Conservation (phyloP, 495 filamentous ascomycete genomes). For the Aspergillus baeticus region DNA sequence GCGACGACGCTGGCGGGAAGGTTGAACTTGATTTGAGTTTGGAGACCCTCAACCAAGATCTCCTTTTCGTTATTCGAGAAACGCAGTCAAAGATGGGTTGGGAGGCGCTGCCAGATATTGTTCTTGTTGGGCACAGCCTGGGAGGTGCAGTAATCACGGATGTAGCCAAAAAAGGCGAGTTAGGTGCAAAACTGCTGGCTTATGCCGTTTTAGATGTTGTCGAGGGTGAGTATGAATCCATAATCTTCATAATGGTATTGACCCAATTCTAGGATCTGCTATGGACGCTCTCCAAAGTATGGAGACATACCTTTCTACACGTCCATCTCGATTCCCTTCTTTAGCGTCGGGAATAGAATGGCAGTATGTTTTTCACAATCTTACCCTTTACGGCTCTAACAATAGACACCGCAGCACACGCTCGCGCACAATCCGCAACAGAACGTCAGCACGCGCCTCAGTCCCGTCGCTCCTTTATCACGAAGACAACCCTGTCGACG, state of each 20-base stretch:
- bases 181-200: slow-evolving; percentile 71
- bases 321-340: slow-evolving; percentile 75
- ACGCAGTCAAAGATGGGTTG: slow-evolving; percentile 66
- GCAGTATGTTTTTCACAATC: slow-evolving; percentile 58
- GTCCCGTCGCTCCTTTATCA: slow-evolving; percentile 78
- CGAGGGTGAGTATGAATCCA: slow-evolving; percentile 56
- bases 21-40: slow-evolving; percentile 60
- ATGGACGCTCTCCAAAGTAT: slow-evolving; percentile 96
- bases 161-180: slow-evolving; percentile 61
- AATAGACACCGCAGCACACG: slow-evolving; percentile 51
- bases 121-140: slow-evolving; percentile 91
- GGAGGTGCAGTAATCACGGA: slow-evolving; percentile 94
- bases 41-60: slow-evolving; percentile 68
- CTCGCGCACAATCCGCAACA: slow-evolving; percentile 84
- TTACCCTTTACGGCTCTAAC: slow-evolving; percentile 3
- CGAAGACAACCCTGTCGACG: slow-evolving; percentile 34
- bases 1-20: slow-evolving; percentile 24
- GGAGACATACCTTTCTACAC: slow-evolving; percentile 82
- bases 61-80: slow-evolving; percentile 65
- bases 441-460: slow-evolving; percentile 73
- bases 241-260: not conserved
- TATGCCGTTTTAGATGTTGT: slow-evolving; percentile 95
- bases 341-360: slow-evolving; percentile 83
- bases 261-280: slow-evolving; percentile 48
- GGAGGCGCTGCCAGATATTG: slow-evolving; percentile 66